These are phyloP conservation scores for Pseudopithomyces maydicus DNA, from an alignment of 2,329 filamentous ascomycete genomes.

Conservation along the genomic window DNA sequence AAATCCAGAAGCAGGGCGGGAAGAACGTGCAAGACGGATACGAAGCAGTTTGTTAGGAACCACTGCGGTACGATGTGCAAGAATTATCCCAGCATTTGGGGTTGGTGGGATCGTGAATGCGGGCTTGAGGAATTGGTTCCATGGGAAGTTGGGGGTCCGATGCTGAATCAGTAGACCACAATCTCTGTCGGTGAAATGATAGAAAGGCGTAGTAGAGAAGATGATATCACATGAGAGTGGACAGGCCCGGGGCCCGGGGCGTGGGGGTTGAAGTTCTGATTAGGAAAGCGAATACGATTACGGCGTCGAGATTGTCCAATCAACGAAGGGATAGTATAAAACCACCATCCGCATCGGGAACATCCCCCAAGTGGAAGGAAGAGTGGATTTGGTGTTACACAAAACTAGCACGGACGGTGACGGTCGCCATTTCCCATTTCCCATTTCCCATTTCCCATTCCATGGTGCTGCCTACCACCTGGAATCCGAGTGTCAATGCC, in stretches of 20 bases:
- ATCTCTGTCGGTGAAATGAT: too few species aligned
- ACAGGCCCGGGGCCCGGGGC: too few species aligned
- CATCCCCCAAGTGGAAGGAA: too few species aligned
- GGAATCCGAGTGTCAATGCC: background rate
- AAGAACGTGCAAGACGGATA: conserved; percentile 10
- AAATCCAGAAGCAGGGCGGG: conserved; percentile 2
- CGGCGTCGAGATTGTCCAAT: background rate
- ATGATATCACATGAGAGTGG: too few species aligned
- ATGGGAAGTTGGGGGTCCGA: conserved; percentile 11
- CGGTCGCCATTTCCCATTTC: too few species aligned
- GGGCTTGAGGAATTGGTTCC: conserved; percentile 24
- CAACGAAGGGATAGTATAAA: background rate
- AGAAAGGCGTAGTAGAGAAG: too few species aligned
- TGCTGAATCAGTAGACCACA: too few species aligned
- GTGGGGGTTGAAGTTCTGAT: background rate
- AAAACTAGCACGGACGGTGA: too few species aligned
- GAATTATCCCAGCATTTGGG: conserved; percentile 37
- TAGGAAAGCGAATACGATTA: background rate
- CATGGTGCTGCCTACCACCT: too few species aligned
- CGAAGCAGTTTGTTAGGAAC: conserved; percentile 21
- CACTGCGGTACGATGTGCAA: conserved; percentile 31
- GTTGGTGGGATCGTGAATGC: conserved; percentile 32
- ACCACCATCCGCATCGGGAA: background rate
- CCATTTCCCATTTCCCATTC: too few species aligned
- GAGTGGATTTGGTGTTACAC: too few species aligned